Base-by-base conservation (phyloP, 805 yeast genomes). In the Wickerhamiella spandovensis region DNA sequence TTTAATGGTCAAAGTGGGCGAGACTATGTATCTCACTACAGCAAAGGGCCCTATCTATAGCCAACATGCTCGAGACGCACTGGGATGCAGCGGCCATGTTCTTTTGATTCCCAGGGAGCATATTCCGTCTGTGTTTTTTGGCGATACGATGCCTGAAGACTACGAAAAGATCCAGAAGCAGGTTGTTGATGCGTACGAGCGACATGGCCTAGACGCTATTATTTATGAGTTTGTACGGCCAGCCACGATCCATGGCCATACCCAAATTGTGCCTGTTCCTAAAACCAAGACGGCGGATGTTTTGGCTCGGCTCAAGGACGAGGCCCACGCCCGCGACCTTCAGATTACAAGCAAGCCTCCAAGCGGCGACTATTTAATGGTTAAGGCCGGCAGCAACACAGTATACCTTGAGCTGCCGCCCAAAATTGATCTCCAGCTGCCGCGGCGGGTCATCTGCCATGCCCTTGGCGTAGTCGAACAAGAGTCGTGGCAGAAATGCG, bases 221-320 rank as follows among this genome's bases (percentile, higher is more conserved):
- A 15, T 18, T 15, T 47, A 21, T n/a, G 49, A 47, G 30, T 47
- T 41, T 41, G 49, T 41, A 5, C 23, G 49, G 9, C n/a, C 13
- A 13, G 15, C 25, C 1, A 47, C 44, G 10, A 39, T 47, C 23
- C 49, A 47, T 15, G 49, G 49, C 21, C 49, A 47, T 45, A 47
- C 30, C 17, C 49, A 47, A 30, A 23, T 47, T 6, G 49, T 47
- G 17, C 49, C 49, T 10, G 41, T 47, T 5, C 49, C 44, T 9
- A 13, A 3, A 2, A 21, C 15, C 13, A 22, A 5, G 5, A 32
- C 21, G 20, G 45, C 28, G 12, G 15, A 12, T 2, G 41, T 28
- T 5, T 18, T 9, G 13, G 18, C n/a, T 2, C 35, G 24, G 21
- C 3, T 47, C 24, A 13, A 25, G n/a, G 22, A 12, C 15, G 39